A percentile compares a stretch with the other conserved stretches of the same genome.
Evolutionary conservation across 805 yeast genomes (phyloP).

Genomic region (Saccharomycopsis synnaedendra): DNA sequence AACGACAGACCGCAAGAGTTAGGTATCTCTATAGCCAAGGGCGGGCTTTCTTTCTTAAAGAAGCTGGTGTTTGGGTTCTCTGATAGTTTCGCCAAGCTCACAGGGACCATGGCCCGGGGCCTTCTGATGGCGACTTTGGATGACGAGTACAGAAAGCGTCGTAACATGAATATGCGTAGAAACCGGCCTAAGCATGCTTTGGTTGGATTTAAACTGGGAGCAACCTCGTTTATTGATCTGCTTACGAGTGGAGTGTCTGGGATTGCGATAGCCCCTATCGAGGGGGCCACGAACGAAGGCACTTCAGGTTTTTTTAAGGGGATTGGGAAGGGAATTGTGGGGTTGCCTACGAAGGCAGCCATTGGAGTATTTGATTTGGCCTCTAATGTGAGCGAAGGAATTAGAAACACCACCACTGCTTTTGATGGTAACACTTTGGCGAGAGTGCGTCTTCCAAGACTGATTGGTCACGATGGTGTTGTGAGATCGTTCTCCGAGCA

Average conservation of each 20-base stretch:
- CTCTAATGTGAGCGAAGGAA: constrained; percentile 86
- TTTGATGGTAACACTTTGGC: constrained; percentile 71
- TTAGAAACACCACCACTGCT: constrained; percentile 83
- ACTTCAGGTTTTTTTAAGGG: constrained; percentile 90
- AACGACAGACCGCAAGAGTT: constrained; percentile 93
- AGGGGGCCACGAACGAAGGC: constrained; percentile 84
- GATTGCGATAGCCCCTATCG: constrained; percentile 79
- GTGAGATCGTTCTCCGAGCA: constrained; percentile 66
- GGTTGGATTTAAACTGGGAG: constrained; percentile 77
- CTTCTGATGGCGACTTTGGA: constrained; percentile 86
- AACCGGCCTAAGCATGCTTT: constrained; percentile 79
- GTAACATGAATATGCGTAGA: constrained; percentile 63
- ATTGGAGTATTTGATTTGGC: constrained; percentile 92
- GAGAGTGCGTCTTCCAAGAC: constrained; percentile 75
- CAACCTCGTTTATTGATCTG: constrained; percentile 80
- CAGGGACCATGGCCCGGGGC: constrained; percentile 93
- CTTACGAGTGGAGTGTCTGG: constrained; percentile 83
- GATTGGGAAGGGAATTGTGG: constrained; percentile 87
- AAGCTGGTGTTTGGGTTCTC: constrained; percentile 92
- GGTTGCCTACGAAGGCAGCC: constrained; percentile 93
- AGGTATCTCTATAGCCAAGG: constrained; percentile 92
- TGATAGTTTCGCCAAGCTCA: constrained; percentile 84
- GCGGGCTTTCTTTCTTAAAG: constrained; percentile 87
- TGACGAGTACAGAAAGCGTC: constrained; percentile 66
- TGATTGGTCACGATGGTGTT: constrained; percentile 56